Evolutionary conservation across 495 filamentous ascomycete species (phyloP).

Genomic region (Thermothielavioides terrestris): DNA sequence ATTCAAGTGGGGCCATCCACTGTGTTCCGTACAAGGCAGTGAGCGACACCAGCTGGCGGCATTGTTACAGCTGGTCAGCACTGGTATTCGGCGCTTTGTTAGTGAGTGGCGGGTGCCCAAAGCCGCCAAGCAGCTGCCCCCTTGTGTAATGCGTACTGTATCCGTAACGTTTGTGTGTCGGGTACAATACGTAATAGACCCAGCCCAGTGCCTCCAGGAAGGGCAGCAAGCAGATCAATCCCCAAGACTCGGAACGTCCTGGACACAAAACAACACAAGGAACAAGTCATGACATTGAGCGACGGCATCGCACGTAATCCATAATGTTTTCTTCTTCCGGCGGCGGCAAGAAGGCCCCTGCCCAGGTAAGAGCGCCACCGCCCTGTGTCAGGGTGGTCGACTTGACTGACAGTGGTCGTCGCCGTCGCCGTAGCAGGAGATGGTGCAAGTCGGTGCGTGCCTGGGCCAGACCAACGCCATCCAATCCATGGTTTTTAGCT

Average conservation of each 20-base stretch:
- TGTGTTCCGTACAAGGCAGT: background rate
- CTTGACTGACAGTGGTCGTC: conserved; percentile 29
- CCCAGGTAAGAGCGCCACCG: conserved; percentile 51
- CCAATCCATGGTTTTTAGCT: conserved; percentile 15
- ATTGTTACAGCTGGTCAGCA: background rate
- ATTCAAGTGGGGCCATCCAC: conserved; percentile 5
- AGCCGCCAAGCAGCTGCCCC: conserved; percentile 9
- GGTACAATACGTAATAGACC: no score
- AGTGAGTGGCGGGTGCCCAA: conserved; percentile 12
- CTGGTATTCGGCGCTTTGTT: no score
- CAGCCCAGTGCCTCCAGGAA: background rate
- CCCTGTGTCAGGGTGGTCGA: conserved; percentile 4
- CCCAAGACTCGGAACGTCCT: background rate
- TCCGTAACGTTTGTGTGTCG: no score
- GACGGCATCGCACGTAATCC: conserved; percentile 6
- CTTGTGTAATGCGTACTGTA: no score
- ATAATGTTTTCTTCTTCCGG: conserved; percentile 50
- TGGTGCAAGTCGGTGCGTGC: conserved; percentile 92
- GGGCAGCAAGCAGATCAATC: background rate
- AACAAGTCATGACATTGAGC: conserved; percentile 20
- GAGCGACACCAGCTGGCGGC: background rate
- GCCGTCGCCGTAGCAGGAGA: conserved; percentile 62
- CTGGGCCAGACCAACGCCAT: background rate
- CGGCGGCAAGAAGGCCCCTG: conserved; percentile 58
- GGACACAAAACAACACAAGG: background rate